phyloP scores from a whole-genome alignment of 441 rosid genomes.

The Biscutella laevigata region DNA sequence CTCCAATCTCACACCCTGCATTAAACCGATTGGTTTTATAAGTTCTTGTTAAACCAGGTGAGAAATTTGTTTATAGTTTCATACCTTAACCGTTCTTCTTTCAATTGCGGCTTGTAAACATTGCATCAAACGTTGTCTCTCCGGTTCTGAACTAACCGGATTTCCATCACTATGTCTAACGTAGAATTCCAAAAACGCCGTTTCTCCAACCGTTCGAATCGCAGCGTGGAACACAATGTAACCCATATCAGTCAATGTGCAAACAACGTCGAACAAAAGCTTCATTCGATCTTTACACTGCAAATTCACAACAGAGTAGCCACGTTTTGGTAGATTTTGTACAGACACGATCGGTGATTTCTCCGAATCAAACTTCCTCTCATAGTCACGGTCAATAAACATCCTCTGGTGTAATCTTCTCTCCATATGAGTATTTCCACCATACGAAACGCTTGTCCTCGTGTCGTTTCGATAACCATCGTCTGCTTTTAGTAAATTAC shows the following conservation, averaged over 20 bases:
- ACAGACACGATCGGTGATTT: constrained; percentile 48
- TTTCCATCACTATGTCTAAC: constrained; percentile 69
- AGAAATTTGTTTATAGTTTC: not conserved
- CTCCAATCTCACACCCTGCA: constrained; percentile 79
- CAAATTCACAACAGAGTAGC: constrained; percentile 76
- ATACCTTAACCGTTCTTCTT: constrained; percentile 77
- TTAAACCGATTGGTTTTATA: not conserved
- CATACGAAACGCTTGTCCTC: constrained; percentile 36
- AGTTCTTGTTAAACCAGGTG: not conserved
- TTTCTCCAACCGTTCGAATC: constrained; percentile 29
- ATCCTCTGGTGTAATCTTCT: constrained; percentile 88
- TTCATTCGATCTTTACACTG: constrained; percentile 73
- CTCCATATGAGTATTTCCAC: constrained; percentile 68
- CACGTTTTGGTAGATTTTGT: constrained; percentile 64
- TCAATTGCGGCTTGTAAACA: constrained; percentile 73
- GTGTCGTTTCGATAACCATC: constrained; percentile 67
- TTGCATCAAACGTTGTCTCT: constrained; percentile 72
- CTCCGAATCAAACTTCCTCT: constrained; percentile 44
- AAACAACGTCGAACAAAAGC: constrained; percentile 77
- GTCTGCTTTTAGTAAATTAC: constrained; percentile 69
- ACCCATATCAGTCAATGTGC: constrained; percentile 89
- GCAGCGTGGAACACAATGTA: constrained; percentile 83
- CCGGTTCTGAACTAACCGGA: constrained; percentile 81
- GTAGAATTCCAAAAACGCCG: constrained; percentile 53
- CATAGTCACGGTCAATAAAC: constrained; percentile 86